These are phyloP conservation scores for Exidia glandulosa DNA, from an alignment of 768 basidiomycete genomes.

Conservation along the genomic window DNA sequence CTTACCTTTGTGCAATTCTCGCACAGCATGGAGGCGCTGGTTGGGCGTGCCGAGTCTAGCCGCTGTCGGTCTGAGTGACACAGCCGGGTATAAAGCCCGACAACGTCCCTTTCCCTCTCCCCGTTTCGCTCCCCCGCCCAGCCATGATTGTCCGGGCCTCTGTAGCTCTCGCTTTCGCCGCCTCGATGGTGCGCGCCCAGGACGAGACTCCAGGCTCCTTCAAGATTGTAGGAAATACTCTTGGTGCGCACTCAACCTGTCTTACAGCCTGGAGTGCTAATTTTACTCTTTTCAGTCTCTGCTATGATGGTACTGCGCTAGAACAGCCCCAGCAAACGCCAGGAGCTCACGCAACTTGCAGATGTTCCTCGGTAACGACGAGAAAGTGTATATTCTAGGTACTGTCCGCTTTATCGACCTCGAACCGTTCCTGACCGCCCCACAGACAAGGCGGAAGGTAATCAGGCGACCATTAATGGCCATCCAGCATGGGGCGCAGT, in stretches of 20 bases:
- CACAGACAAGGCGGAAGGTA: slow-evolving; percentile 73
- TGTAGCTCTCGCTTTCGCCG: background rate
- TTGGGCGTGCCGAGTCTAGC: too few species aligned
- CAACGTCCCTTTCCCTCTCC: background rate
- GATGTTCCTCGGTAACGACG: slow-evolving; percentile 71
- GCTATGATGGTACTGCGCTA: background rate
- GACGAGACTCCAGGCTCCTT: slow-evolving; percentile 42
- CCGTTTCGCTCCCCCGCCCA: background rate
- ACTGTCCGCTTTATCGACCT: background rate
- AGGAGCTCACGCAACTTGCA: slow-evolving; percentile 12
- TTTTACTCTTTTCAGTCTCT: background rate
- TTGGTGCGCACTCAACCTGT: slow-evolving; percentile 28
- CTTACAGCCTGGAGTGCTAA: background rate
- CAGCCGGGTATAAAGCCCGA: background rate
- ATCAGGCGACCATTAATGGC: slow-evolving; percentile 49
- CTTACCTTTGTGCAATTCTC: too few species aligned
- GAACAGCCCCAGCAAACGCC: background rate
- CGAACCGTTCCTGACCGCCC: background rate
- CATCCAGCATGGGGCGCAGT: slow-evolving; percentile 70
- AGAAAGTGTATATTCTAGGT: slow-evolving; percentile 79
- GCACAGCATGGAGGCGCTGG: too few species aligned
- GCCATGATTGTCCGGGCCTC: background rate
- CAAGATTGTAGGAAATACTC: slow-evolving; percentile 56
- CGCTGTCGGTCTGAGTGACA: background rate
- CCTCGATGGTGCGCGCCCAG: background rate